Conservation (phyloP, 192 early-diverging fungal genomes). For the Radiomyces spectabilis region DNA sequence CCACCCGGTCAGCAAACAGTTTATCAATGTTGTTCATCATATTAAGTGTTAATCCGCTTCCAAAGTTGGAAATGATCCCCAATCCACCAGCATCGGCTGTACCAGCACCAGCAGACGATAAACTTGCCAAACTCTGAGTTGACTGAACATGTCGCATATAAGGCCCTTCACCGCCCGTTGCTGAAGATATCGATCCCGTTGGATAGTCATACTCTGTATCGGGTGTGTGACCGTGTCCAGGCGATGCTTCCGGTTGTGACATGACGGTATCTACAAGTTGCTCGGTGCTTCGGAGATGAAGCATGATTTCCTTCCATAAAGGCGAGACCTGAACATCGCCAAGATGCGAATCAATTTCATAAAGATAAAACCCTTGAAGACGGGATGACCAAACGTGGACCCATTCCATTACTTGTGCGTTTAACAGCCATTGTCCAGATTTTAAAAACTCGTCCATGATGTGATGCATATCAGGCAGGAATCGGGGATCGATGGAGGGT, state of each 20-base stretch:
- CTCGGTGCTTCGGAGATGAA: conserved; percentile 28
- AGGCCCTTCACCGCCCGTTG: conserved; percentile 1
- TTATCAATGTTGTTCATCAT: conserved; percentile 56
- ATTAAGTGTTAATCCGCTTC: conserved; percentile 27
- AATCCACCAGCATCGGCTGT: too few species aligned
- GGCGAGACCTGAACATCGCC: conserved; percentile 7
- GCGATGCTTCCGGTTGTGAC: conserved; percentile 10
- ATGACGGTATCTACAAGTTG: conserved; percentile 26
- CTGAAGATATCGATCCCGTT: not conserved
- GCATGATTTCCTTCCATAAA: conserved; percentile 30
- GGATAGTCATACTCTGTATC: conserved; percentile 12
- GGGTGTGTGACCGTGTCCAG: not conserved
- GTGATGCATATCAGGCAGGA: conserved; percentile 1
- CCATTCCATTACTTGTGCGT: conserved; percentile 14
- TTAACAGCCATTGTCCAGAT: conserved; percentile 7
- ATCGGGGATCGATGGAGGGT: not conserved
- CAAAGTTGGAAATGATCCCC: too few species aligned
- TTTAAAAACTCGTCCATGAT: conserved; percentile 5
- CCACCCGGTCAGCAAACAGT: conserved; percentile 61
- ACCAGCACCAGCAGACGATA: too few species aligned
- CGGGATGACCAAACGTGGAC: conserved; percentile 1
- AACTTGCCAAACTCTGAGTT: conserved; percentile 21
- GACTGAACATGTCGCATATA: conserved; percentile 4
- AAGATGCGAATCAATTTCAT: not conserved
- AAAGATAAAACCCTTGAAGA: conserved; percentile 8